These are phyloP conservation scores for Aspergillus ruber DNA, from an alignment of 2,329 filamentous ascomycete species.

Conservation along the genomic window DNA sequence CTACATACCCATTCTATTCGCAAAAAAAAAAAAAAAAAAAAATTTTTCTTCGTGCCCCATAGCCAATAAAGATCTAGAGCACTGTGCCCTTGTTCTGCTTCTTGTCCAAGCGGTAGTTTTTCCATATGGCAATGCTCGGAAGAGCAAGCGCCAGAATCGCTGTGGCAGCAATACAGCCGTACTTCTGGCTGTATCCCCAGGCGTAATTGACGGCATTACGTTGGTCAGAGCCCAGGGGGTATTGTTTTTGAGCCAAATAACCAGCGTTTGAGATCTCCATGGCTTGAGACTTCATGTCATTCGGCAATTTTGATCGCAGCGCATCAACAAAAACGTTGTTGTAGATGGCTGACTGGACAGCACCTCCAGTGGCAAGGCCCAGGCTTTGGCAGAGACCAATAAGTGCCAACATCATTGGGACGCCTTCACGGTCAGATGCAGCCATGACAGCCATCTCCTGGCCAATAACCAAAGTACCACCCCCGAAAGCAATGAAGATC, in stretches of 20 bases:
- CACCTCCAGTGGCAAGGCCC: conserved; percentile 29
- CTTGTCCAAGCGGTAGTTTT: conserved; percentile 33
- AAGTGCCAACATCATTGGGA: conserved; percentile 42
- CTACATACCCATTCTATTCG: background rate
- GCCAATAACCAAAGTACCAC: conserved; percentile 49
- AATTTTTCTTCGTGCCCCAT: too few relatives aligned
- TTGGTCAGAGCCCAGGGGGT: conserved; percentile 20
- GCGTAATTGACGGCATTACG: conserved; percentile 33
- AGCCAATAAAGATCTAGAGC: background rate
- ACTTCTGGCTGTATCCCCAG: conserved; percentile 34
- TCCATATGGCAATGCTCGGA: conserved; percentile 32
- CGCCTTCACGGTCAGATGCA: conserved; percentile 48
- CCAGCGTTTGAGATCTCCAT: conserved; percentile 20
- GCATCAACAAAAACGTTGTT: conserved; percentile 48
- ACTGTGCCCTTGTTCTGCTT: conserved; percentile 19
- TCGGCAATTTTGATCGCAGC: conserved; percentile 42
- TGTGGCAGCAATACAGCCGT: conserved; percentile 30
- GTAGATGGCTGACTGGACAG: conserved; percentile 46
- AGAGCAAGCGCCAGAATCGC: conserved; percentile 26
- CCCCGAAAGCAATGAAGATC: conserved; percentile 50
- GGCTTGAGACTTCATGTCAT: conserved; percentile 12
- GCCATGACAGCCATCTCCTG: conserved; percentile 55
- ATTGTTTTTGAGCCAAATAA: conserved; percentile 22
- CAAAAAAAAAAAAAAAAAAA: too few relatives aligned
- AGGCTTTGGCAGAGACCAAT: conserved; percentile 29